A percentile compares a stretch with the other conserved stretches of the same genome.
phyloP scores from a whole-genome alignment of 345 rosid species.

The Citrus mangshanensis region DNA sequence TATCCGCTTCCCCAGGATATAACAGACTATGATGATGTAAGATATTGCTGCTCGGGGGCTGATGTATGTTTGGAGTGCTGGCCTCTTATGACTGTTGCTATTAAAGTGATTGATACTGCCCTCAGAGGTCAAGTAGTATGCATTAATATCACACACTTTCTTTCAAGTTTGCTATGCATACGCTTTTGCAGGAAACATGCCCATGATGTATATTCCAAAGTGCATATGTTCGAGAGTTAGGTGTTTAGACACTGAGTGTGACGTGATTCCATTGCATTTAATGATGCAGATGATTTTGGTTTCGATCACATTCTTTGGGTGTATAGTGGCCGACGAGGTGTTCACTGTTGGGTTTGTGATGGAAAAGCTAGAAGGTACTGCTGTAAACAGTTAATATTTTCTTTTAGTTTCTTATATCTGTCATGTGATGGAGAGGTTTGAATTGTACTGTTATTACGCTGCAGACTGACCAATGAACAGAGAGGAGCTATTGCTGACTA shows the following conservation, averaged over 20 bases:
- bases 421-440: neutral
- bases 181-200: neutral
- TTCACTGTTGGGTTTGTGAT: constrained; percentile 98
- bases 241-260: neutral
- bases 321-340: constrained; percentile 94
- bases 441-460: constrained; percentile 7
- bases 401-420: neutral
- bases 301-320: constrained; percentile 92
- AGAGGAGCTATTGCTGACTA: constrained; percentile 90
- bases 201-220: neutral
- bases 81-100: constrained; percentile 85
- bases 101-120: constrained; percentile 82
- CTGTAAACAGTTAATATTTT: neutral
- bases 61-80: constrained; percentile 90
- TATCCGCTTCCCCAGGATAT: constrained; percentile 57
- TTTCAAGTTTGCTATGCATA: neutral
- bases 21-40: constrained; percentile 84
- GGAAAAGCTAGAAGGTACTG: constrained; percentile 82
- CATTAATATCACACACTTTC: neutral
- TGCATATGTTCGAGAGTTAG: neutral
- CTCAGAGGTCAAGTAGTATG: constrained; percentile 54
- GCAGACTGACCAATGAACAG: constrained; percentile 86
- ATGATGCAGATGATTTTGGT: constrained; percentile 83
- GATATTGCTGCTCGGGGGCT: constrained; percentile 94
- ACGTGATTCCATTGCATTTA: neutral